Conservation (phyloP, 2,329 filamentous ascomycete species). For the Amylocarpus encephaloides region DNA sequence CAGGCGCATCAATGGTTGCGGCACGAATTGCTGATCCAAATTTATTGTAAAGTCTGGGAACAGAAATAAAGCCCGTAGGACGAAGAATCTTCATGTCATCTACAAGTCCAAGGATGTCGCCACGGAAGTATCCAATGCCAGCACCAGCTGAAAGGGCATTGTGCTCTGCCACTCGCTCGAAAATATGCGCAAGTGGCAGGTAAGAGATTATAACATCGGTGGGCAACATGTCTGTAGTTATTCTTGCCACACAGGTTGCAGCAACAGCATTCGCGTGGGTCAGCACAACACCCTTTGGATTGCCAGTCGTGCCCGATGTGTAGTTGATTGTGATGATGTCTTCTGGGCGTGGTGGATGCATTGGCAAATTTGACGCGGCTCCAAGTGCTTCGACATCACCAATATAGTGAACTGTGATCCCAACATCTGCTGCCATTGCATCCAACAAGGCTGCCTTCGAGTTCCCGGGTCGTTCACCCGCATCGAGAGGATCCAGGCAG, state of each 20-base stretch:
- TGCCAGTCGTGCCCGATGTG: constrained; percentile 77
- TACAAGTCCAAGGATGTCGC: constrained; percentile 76
- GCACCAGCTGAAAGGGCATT: constrained; percentile 64
- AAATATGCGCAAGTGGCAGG: constrained; percentile 90
- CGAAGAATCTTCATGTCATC: constrained; percentile 86
- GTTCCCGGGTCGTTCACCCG: constrained; percentile 67
- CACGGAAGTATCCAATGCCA: constrained; percentile 86
- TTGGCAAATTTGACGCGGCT: constrained; percentile 58
- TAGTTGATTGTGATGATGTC: constrained; percentile 89
- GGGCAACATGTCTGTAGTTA: constrained; percentile 42
- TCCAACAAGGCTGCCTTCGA: constrained; percentile 77
- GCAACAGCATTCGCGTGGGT: constrained; percentile 77
- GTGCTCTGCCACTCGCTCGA: constrained; percentile 79
- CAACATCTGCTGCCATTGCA: constrained; percentile 64
- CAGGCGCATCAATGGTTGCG: constrained; percentile 70
- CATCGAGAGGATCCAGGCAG: constrained; percentile 75
- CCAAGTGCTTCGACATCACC: constrained; percentile 77
- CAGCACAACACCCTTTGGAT: constrained; percentile 77
- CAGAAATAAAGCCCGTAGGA: constrained; percentile 78
- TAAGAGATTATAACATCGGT: constrained; percentile 73
- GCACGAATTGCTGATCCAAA: constrained; percentile 79
- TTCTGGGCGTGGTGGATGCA: constrained; percentile 64
- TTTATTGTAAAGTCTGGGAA: constrained; percentile 85
- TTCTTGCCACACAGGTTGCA: constrained; percentile 56
- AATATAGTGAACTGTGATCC: constrained; percentile 74